phyloP scores from a whole-genome alignment of 108 stramenopile species.

The Stephanodiscus minutulus region DNA sequence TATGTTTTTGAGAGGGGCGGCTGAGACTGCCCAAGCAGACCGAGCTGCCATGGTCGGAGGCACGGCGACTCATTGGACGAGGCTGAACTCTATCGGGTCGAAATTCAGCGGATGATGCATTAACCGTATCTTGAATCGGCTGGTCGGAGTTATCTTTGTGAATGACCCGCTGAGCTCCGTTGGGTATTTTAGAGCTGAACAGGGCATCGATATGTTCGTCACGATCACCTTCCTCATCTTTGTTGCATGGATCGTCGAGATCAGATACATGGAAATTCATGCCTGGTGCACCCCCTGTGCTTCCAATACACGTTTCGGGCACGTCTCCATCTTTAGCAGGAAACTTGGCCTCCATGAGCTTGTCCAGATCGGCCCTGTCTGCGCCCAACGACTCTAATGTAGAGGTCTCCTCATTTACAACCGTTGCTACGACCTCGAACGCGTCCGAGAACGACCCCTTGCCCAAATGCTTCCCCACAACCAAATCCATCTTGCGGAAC shows the following conservation, averaged over 20 bases:
- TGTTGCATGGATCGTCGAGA: not conserved
- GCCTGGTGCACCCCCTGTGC: not conserved
- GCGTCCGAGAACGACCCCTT: constrained; percentile 34
- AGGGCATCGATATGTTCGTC: not conserved
- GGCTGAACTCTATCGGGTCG: not conserved
- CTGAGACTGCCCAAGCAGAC: not conserved
- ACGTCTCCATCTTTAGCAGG: not conserved
- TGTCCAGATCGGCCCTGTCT: constrained; percentile 12
- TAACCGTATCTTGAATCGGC: not conserved
- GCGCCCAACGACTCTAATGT: not conserved
- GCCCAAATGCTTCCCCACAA: constrained; percentile 33
- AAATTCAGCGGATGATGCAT: not conserved
- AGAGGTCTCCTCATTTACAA: not conserved
- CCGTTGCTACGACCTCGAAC: constrained; percentile 21
- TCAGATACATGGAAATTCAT: not conserved
- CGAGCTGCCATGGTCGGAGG: not conserved
- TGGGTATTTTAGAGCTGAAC: not conserved
- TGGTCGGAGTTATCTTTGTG: not conserved
- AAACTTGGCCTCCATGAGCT: constrained; percentile 4
- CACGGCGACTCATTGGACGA: not conserved
- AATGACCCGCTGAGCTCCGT: not conserved
- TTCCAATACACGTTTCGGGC: not conserved
- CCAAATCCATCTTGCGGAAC: constrained; percentile 19
- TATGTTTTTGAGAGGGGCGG: not conserved
- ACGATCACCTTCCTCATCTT: not conserved